Percentiles rank a stretch among this genome's conserved stretches.
Evolutionary conservation across 768 basidiomycete species (phyloP).

Genomic region (Lactarius sp.): DNA sequence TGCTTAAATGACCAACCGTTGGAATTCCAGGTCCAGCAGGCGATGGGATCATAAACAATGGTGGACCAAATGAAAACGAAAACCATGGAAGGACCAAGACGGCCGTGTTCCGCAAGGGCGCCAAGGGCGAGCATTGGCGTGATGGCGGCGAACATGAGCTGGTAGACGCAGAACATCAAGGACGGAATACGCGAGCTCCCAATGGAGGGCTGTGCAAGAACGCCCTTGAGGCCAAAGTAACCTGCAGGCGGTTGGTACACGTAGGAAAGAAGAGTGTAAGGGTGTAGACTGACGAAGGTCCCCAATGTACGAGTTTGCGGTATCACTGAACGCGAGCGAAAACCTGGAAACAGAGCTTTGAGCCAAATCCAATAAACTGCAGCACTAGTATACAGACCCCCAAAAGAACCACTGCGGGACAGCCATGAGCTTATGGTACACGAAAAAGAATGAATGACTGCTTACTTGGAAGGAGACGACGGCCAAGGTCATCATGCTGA

Average conservation of each 20-base stretch:
- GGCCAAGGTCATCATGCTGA: slow-evolving; percentile 69
- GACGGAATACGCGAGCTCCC: slow-evolving; percentile 68
- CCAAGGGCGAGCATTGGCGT: slow-evolving; percentile 91
- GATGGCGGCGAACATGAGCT: slow-evolving; percentile 87
- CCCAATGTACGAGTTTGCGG: slow-evolving; percentile 73
- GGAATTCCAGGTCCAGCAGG: slow-evolving; percentile 94
- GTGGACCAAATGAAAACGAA: slow-evolving; percentile 91
- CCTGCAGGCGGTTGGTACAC: slow-evolving; percentile 36
- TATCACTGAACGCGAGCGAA: slow-evolving; percentile 85
- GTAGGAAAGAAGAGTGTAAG: not conserved
- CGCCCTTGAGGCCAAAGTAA: slow-evolving; percentile 79
- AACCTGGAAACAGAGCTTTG: slow-evolving; percentile 35
- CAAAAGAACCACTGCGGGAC: slow-evolving; percentile 88
- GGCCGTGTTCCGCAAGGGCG: slow-evolving; percentile 85
- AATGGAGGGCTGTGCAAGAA: slow-evolving; percentile 68
- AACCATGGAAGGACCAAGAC: slow-evolving; percentile 79
- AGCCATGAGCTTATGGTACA: slow-evolving; percentile 9
- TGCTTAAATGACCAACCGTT: slow-evolving; percentile 70
- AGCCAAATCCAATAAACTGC: not conserved
- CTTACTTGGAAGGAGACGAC: slow-evolving; percentile 79
- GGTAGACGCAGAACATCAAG: slow-evolving; percentile 78
- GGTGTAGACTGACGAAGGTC: slow-evolving; percentile 56
- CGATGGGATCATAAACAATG: slow-evolving; percentile 89
- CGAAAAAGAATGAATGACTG: not conserved
- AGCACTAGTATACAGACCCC: slow-evolving; percentile 42